Conservation (phyloP, 2,329 filamentous ascomycete species). For the Fusarium sp. region DNA sequence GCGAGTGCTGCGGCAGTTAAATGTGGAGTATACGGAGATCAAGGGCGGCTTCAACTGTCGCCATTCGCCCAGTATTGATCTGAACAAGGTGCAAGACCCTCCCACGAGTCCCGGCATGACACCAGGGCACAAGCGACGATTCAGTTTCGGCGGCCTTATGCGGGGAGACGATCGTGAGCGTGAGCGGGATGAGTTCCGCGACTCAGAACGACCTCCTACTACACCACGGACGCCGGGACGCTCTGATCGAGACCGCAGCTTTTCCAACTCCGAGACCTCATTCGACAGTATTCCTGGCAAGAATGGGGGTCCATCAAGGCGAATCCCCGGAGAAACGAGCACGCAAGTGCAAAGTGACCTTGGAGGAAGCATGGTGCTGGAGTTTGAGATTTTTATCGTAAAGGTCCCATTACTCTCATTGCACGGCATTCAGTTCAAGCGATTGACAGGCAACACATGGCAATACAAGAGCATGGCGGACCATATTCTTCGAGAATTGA, state of each 20-base stretch:
- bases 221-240: conserved; percentile 58
- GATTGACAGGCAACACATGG: conserved; percentile 94
- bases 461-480: conserved; percentile 99
- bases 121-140: conserved; percentile 76
- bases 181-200: conserved; percentile 77
- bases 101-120: conserved; percentile 67
- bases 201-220: conserved; percentile 58
- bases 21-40: conserved; percentile 92
- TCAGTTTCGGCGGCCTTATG: conserved; percentile 80
- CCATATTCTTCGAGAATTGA: conserved; percentile 88
- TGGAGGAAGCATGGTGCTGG: conserved; percentile 82
- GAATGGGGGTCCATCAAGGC: conserved; percentile 61
- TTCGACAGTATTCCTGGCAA: conserved; percentile 75
- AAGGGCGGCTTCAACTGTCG: conserved; percentile 92
- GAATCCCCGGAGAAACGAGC: conserved; percentile 84
- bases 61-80: conserved; percentile 88
- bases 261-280: conserved; percentile 87
- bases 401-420: conserved; percentile 93
- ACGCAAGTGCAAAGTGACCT: conserved; percentile 93
- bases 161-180: conserved; percentile 69
- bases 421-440: conserved; percentile 98
- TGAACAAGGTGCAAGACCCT: conserved; percentile 76
- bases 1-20: conserved; percentile 85
- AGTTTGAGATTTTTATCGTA: conserved; percentile 97
- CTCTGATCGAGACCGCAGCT: conserved; percentile 73